Evolutionary conservation across 2,329 filamentous ascomycete species (phyloP).

Genomic region (Talaromyces sp.): DNA sequence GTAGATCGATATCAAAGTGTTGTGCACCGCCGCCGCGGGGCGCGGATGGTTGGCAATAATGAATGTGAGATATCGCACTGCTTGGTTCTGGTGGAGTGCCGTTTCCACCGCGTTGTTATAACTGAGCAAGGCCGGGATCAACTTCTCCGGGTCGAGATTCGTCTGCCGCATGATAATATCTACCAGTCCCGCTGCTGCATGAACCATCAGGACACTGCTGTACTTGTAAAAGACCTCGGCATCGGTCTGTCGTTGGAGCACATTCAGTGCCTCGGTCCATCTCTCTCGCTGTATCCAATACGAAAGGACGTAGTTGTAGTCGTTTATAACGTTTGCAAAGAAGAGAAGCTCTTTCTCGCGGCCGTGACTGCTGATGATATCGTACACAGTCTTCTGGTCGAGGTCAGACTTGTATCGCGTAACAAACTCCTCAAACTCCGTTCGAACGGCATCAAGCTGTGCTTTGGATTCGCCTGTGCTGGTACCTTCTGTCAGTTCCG

Average conservation of each 20-base stretch:
- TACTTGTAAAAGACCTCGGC: conserved; percentile 94
- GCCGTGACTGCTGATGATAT: conserved; percentile 92
- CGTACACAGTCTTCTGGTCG: conserved; percentile 87
- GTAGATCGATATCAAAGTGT: conserved; percentile 93
- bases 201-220: conserved; percentile 91
- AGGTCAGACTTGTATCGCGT: conserved; percentile 79
- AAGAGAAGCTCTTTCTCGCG: conserved; percentile 87
- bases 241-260: conserved; percentile 89
- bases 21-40: conserved; percentile 85
- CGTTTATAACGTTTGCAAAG: conserved; percentile 82
- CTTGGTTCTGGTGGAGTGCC: conserved; percentile 73
- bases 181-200: conserved; percentile 78
- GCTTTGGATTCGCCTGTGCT: conserved; percentile 63
- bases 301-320: conserved; percentile 89
- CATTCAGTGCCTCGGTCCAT: conserved; percentile 79
- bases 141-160: conserved; percentile 75
- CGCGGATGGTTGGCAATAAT: conserved; percentile 76
- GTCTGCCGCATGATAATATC: conserved; percentile 91
- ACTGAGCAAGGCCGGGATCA: conserved; percentile 89
- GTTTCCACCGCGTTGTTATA: conserved; percentile 74
- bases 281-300: conserved; percentile 97
- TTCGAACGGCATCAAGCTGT: conserved; percentile 64
- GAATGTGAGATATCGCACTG: conserved; percentile 86
- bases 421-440: conserved; percentile 85
- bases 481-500: conserved; percentile 68